Conservation (phyloP, 2,329 filamentous ascomycete genomes). For the Drechslerella dactyloides region DNA sequence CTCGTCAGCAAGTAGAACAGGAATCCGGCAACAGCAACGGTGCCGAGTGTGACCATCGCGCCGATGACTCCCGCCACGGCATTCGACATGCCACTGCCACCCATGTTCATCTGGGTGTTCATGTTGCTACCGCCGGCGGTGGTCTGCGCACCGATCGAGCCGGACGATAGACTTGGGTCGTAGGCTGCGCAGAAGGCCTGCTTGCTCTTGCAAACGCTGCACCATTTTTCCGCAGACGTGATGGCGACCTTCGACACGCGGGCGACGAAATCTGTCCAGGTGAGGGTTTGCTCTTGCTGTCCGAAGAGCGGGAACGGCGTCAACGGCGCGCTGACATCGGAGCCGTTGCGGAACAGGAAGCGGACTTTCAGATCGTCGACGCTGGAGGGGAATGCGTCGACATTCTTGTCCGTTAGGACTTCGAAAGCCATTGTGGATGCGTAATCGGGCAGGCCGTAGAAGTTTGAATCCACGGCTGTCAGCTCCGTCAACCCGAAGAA, state of each 20-base stretch:
- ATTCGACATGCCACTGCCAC: conserved; percentile 35
- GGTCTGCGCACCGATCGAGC: conserved; percentile 8
- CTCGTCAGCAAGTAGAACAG: conserved; percentile 49
- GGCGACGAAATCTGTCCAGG: conserved; percentile 52
- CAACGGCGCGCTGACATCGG: conserved; percentile 59
- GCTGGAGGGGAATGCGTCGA: conserved; percentile 51
- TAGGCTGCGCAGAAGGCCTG: conserved; percentile 49
- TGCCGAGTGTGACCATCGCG: conserved; percentile 50
- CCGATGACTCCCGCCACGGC: conserved; percentile 53
- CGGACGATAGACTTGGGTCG: conserved; percentile 17
- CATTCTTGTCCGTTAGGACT: conserved; percentile 62
- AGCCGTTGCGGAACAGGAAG: conserved; percentile 66
- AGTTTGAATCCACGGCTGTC: conserved; percentile 65
- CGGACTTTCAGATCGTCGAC: conserved; percentile 62
- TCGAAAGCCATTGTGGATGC: conserved; percentile 83
- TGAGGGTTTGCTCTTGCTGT: conserved; percentile 32
- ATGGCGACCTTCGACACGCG: conserved; percentile 50
- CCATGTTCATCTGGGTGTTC: not conserved
- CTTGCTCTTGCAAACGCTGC: conserved; percentile 48
- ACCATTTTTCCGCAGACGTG: conserved; percentile 52
- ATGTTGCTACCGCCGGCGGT: not conserved
- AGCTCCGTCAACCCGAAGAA: conserved; percentile 65
- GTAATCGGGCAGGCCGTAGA: conserved; percentile 81
- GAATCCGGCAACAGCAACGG: conserved; percentile 36
- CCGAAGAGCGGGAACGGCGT: conserved; percentile 65